phyloP scores from a whole-genome alignment of 2,329 filamentous ascomycete genomes.

The Stagonosporopsis vannaccii region DNA sequence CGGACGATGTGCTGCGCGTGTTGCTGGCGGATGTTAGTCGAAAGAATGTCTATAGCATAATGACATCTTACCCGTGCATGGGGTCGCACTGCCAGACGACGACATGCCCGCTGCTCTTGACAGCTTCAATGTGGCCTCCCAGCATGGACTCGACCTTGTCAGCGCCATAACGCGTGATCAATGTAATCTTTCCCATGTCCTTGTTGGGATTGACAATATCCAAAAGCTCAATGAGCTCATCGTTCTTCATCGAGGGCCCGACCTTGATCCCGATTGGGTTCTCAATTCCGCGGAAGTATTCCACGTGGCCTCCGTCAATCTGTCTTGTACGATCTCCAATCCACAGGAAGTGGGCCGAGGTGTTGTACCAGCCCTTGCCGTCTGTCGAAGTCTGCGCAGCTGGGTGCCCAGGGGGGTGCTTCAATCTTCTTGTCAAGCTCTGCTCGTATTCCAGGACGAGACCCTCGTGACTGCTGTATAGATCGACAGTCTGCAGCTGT shows the following conservation, averaged over 20 bases:
- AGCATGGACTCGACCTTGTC: slow-evolving; percentile 77
- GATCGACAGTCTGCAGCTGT: slow-evolving; percentile 87
- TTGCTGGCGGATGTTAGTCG: slow-evolving; percentile 52
- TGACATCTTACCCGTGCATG: slow-evolving; percentile 78
- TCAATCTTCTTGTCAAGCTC: slow-evolving; percentile 78
- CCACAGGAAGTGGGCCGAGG: slow-evolving; percentile 96
- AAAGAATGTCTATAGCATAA: background rate
- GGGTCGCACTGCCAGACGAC: slow-evolving; percentile 99
- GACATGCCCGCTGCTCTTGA: slow-evolving; percentile 76
- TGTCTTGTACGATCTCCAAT: slow-evolving; percentile 96
- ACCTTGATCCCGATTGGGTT: slow-evolving; percentile 98
- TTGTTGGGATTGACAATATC: slow-evolving; percentile 82
- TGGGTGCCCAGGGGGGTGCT: slow-evolving; percentile 63
- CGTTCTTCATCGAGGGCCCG: slow-evolving; percentile 79
- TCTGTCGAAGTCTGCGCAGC: slow-evolving; percentile 38
- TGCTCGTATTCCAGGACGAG: slow-evolving; percentile 95
- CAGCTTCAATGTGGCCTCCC: slow-evolving; percentile 84
- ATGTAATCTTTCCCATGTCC: slow-evolving; percentile 90
- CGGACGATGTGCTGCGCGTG: slow-evolving; percentile 70
- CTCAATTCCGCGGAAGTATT: slow-evolving; percentile 95
- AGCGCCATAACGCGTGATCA: slow-evolving; percentile 95
- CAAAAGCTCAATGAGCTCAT: slow-evolving; percentile 80
- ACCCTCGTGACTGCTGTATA: slow-evolving; percentile 95
- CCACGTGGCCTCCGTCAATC: slow-evolving; percentile 90
- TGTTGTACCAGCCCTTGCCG: slow-evolving; percentile 82